Conservation (phyloP, 345 rosid species). For the Gossypium raimondii region DNA sequence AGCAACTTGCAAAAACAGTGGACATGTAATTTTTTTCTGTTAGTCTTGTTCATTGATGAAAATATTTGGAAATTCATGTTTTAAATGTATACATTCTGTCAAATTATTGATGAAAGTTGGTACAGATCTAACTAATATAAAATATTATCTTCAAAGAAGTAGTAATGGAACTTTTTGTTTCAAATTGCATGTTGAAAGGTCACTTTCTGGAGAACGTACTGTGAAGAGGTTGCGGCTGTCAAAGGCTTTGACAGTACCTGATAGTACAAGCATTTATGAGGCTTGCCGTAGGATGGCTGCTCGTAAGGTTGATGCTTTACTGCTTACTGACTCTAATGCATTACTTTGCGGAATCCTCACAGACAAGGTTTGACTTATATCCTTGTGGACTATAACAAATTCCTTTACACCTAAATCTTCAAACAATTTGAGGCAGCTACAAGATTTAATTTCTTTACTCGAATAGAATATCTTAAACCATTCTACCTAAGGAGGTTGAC, state of each 20-base stretch:
- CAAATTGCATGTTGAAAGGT: constrained; percentile 41
- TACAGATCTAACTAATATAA: neutral
- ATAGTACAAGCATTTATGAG: constrained; percentile 66
- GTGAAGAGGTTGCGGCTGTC: constrained; percentile 82
- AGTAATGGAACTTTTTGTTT: neutral
- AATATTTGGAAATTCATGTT: neutral
- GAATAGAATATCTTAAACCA: neutral
- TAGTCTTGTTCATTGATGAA: neutral
- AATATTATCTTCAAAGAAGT: neutral
- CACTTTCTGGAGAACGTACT: constrained; percentile 85
- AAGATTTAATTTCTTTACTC: neutral
- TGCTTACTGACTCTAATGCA: constrained; percentile 90
- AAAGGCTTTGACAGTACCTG: constrained; percentile 91
- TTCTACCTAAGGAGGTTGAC: neutral
- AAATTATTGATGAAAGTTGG: neutral
- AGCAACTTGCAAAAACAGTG: neutral
- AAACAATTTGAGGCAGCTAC: neutral
- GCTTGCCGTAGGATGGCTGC: constrained; percentile 98
- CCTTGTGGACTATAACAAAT: neutral
- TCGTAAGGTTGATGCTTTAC: constrained; percentile 85
- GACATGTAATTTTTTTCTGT: neutral
- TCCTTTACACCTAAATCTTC: neutral
- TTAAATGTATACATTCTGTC: neutral
- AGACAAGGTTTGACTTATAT: constrained; percentile 57
- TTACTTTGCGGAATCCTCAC: constrained; percentile 98